Base-by-base conservation (phyloP, 129 eudicot species). In the Flaveria robusta region DNA sequence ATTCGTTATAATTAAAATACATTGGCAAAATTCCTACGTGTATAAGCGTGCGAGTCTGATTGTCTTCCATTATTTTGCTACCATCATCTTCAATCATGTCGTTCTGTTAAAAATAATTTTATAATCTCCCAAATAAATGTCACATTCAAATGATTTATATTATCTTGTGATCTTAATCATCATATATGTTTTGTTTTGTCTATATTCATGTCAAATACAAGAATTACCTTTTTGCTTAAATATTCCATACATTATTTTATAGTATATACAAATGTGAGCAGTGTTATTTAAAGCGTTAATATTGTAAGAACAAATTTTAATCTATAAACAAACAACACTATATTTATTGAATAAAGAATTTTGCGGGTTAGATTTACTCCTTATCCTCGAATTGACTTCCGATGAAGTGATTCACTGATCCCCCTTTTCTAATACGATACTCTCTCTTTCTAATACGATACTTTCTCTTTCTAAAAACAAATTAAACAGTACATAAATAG, bases 21-120 rank as follows among this genome's bases (percentile, higher is more conserved):
- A 62, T 79, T 71, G 58, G 77, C 75, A 68, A 80, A 74, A 76
- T 71, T 66, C 58, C 60, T n/a, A 73, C 75, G 88, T 84, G 78
- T 85, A 82, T 76, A 71, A 60, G 91, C 88, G 87, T 87, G 87
- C 87, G 70, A 67, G 37, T 78, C 62, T 77, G 77, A 77, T 79
- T 81, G 82, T 81, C 81, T 71, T 81, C 68, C 76, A 81, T 85
- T 72, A 78, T 79, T 60, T 84, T 68, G 73, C 66, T 60, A 39
- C 12, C 74, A 73, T 74, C 72, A 79, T 79, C 76, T 59, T 60
- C 64, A 71, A 71, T 71, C 82, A 79, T 79, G 50, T 34, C 71
- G 19, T 37, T 22, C 55, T 46, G 49, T 60, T 70, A 59, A 31
- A 31, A 9, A 60, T 66, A 70, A 70, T 56, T 43, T 55, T 67